Conservation (phyloP, 257 asterid species). For the Solanum peruvianum region DNA sequence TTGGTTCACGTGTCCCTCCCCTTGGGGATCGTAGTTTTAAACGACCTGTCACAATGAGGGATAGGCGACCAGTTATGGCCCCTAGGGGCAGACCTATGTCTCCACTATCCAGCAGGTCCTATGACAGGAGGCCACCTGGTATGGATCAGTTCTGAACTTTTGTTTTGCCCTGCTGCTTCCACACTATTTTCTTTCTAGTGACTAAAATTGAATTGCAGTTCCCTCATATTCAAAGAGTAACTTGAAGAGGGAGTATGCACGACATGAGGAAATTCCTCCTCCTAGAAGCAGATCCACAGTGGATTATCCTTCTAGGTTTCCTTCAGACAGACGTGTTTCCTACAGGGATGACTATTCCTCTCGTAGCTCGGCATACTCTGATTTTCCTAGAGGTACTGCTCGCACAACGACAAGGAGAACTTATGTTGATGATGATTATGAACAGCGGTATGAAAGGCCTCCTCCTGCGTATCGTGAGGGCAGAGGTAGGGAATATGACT, state of each 20-base stretch:
- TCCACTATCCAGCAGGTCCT: slow-evolving; percentile 60
- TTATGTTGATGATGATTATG: slow-evolving; percentile 74
- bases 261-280: slow-evolving; percentile 53
- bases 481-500: slow-evolving; percentile 63
- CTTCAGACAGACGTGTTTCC: slow-evolving; percentile 59
- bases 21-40: slow-evolving; percentile 46
- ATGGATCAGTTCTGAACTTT: slow-evolving; percentile 5
- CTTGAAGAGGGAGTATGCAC: slow-evolving; percentile 67
- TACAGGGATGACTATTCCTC: slow-evolving; percentile 74
- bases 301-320: slow-evolving; percentile 50
- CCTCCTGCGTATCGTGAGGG: slow-evolving; percentile 67
- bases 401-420: slow-evolving; percentile 61
- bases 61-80: slow-evolving; percentile 64
- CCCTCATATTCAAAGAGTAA: slow-evolving; percentile 63
- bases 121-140: slow-evolving; percentile 94
- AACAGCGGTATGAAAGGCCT: slow-evolving; percentile 79
- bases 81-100: slow-evolving; percentile 64
- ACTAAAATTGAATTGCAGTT: slow-evolving; percentile 24
- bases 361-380: slow-evolving; percentile 69
- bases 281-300: slow-evolving; percentile 70
- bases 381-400: slow-evolving; percentile 61
- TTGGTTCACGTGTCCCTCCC: slow-evolving; percentile 48
- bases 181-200: neutral
- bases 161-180: neutral
- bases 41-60: slow-evolving; percentile 57